Conservation (phyloP, 129 eudicot species). For the Lactuca sativa region DNA sequence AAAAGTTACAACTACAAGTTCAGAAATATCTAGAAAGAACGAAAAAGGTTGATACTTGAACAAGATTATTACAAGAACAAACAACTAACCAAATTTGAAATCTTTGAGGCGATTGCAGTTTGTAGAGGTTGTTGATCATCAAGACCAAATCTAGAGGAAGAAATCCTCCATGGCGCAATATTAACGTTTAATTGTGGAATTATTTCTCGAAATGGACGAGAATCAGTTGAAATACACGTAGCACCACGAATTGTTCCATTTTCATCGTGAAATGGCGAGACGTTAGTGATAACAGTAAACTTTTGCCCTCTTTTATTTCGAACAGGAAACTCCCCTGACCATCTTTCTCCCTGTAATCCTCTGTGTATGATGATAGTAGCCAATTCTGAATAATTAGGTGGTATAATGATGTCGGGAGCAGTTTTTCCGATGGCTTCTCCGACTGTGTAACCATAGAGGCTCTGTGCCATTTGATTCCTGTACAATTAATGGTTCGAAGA, state of each 20-base stretch:
- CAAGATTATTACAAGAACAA: too few relatives aligned
- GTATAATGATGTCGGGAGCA: conserved; percentile 42
- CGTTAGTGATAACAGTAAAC: conserved; percentile 42
- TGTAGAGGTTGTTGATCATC: conserved; percentile 82
- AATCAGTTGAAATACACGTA: conserved; percentile 55
- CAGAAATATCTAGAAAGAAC: too few relatives aligned
- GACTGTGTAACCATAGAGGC: conserved; percentile 58
- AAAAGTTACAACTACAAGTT: too few relatives aligned
- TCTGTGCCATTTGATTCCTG: conserved; percentile 72
- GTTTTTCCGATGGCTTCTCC: conserved; percentile 63
- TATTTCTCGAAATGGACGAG: conserved; percentile 47
- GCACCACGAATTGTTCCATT: conserved; percentile 49
- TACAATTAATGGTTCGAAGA: not conserved
- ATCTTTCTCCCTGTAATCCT: conserved; percentile 37
- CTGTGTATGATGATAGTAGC: conserved; percentile 46
- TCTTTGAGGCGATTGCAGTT: conserved; percentile 63
- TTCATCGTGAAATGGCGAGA: conserved; percentile 60
- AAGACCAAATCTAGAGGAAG: conserved; percentile 53
- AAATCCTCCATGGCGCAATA: conserved; percentile 36
- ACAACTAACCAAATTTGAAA: conserved; percentile 69
- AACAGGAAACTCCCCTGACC: conserved; percentile 74
- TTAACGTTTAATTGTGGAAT: conserved; percentile 29
- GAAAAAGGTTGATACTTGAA: not conserved
- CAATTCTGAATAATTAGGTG: conserved; percentile 33
- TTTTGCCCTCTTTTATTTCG: conserved; percentile 50